Conservation (phyloP, 495 filamentous ascomycete genomes). For the Xylaria sp. region DNA sequence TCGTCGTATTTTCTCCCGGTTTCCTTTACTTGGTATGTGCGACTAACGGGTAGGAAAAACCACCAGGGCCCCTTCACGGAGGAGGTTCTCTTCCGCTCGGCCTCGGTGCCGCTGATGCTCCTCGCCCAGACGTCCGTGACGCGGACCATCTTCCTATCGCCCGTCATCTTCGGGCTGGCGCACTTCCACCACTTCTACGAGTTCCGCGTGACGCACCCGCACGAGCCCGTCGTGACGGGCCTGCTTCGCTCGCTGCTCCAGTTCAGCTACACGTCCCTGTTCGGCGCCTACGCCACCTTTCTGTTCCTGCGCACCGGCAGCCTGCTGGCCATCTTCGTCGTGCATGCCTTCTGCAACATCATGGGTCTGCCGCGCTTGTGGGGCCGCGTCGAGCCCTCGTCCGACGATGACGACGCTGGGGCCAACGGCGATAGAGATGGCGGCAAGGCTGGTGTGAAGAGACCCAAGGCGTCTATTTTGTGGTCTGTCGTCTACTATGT, state of each 20-base stretch:
- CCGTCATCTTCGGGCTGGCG: slow-evolving; percentile 92
- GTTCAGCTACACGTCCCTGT: slow-evolving; percentile 90
- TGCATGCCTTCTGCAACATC: slow-evolving; percentile 92
- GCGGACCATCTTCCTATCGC: slow-evolving; percentile 76
- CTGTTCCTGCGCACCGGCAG: slow-evolving; percentile 88
- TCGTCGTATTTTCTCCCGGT: neutral
- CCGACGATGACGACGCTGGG: slow-evolving; percentile 22
- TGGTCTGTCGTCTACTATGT: slow-evolving; percentile 84
- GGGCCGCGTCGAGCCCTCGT: slow-evolving; percentile 69
- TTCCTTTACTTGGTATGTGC: neutral
- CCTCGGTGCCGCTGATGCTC: slow-evolving; percentile 81
- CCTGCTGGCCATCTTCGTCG: slow-evolving; percentile 70
- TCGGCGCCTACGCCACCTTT: slow-evolving; percentile 92
- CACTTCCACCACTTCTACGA: slow-evolving; percentile 98
- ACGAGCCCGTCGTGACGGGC: slow-evolving; percentile 63
- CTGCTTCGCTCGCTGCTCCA: slow-evolving; percentile 79
- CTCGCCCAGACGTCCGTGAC: slow-evolving; percentile 67
- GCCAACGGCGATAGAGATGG: slow-evolving; percentile 21
- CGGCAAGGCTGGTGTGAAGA: slow-evolving; percentile 12
- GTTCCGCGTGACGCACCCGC: slow-evolving; percentile 81
- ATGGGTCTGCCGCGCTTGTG: slow-evolving; percentile 87
- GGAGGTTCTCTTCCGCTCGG: slow-evolving; percentile 90
- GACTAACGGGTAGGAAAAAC: slow-evolving; percentile 7
- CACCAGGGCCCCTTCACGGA: slow-evolving; percentile 85
- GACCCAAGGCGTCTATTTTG: slow-evolving; percentile 35